Evolutionary conservation across 495 filamentous ascomycete species (phyloP).

Genomic region (Geoglossum glabrum): DNA sequence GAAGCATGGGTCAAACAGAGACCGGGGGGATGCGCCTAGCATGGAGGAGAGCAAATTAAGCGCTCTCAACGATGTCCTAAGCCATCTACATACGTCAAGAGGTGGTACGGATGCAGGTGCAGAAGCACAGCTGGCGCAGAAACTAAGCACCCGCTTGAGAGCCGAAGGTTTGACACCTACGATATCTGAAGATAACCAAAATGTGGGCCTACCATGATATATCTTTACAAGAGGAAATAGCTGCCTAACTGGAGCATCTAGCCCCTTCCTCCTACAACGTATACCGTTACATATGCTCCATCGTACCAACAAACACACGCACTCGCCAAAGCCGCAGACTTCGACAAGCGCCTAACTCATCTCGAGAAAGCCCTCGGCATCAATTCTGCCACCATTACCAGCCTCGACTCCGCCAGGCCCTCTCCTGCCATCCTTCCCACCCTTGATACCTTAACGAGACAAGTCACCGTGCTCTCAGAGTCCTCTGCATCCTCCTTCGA

Average conservation of each 20-base stretch:
- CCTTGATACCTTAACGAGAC: constrained; percentile 55
- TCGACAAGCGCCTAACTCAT: constrained; percentile 56
- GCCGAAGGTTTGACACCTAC: neutral
- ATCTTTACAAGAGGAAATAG: no score
- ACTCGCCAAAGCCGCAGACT: constrained; percentile 66
- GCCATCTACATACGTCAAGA: neutral
- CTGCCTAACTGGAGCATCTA: neutral
- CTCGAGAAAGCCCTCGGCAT: constrained; percentile 73
- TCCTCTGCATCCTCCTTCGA: constrained; percentile 51
- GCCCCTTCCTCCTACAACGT: constrained; percentile 14
- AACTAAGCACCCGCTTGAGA: neutral
- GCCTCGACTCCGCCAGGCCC: constrained; percentile 36
- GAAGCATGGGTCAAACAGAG: constrained; percentile 8
- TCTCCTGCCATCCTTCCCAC: constrained; percentile 51
- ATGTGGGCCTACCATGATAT: neutral
- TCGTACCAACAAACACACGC: constrained; percentile 39
- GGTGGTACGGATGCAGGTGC: neutral
- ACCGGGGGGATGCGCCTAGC: constrained; percentile 1
- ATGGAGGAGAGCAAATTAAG: constrained; percentile 8
- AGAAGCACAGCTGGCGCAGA: neutral
- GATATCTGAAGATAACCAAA: neutral
- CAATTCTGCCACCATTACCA: constrained; percentile 42
- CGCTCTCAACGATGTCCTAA: constrained; percentile 9
- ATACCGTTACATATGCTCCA: constrained; percentile 35
- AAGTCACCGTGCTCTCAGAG: constrained; percentile 41